Evolutionary conservation across 2,329 filamentous ascomycete species (phyloP).

Genomic region (Scedosporium minutisporum): DNA sequence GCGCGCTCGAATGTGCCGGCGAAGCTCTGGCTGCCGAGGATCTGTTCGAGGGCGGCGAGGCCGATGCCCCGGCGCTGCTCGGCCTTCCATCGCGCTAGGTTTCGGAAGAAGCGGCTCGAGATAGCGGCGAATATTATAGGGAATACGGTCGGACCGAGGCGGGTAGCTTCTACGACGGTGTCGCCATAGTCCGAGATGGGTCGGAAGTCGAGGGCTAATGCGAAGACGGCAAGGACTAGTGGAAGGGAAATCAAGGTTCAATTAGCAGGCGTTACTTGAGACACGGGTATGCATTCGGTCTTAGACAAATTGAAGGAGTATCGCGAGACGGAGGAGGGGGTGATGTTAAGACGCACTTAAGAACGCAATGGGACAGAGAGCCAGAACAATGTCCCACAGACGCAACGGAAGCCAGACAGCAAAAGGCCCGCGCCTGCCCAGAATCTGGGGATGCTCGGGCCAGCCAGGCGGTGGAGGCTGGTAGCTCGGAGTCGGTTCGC

Average conservation of each 20-base stretch:
- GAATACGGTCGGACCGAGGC: conserved; percentile 6
- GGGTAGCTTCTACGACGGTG: not conserved
- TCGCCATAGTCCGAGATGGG: not conserved
- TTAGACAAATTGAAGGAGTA: not conserved
- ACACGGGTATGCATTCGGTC: too few species aligned
- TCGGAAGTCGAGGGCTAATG: not conserved
- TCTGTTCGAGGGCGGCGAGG: conserved; percentile 2
- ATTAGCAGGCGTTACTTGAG: not conserved
- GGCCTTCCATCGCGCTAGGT: not conserved
- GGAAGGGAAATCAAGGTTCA: not conserved
- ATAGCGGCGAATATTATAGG: conserved; percentile 7
- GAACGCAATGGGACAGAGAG: not conserved
- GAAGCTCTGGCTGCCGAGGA: conserved; percentile 7
- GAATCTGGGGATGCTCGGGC: not conserved
- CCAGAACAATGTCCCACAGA: not conserved
- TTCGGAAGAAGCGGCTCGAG: conserved; percentile 1
- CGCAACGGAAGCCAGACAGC: not conserved
- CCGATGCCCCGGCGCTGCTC: conserved; percentile 3
- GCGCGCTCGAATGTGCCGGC: conserved; percentile 3
- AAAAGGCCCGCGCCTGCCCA: not conserved
- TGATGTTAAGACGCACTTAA: not conserved
- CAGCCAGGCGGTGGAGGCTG: not conserved
- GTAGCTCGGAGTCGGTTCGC: not conserved
- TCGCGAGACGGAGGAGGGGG: not conserved
- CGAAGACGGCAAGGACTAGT: not conserved